Base-by-base conservation (phyloP, 2,329 filamentous ascomycete genomes). In the Diaporthe eres region DNA sequence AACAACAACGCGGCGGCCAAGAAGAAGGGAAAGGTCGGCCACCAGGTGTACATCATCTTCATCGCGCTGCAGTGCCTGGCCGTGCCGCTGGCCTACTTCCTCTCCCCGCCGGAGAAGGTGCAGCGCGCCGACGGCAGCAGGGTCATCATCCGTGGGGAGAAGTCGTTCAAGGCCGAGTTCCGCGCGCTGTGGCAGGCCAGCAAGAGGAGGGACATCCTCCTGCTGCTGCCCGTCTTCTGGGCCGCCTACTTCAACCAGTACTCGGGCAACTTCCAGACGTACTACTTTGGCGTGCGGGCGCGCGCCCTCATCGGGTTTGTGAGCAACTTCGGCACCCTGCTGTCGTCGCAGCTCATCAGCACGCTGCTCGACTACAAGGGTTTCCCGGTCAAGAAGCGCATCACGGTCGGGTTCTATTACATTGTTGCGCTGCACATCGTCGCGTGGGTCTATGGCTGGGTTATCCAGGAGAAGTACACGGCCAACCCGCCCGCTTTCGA, bases 31-130 rank as follows among this genome's bases (percentile, higher is more conserved):
- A 83, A 83, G 17, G 82, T 85, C 1, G 81, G 81, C 0, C 82
- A 81, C 25, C 79, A 84, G n/a, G 87, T 85, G 1, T 87, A 87
- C 74, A 83, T 87, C 47, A 84, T 83, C 22, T 87, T 88, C 75
- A 86, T 88, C 67, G 85, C 85, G 28, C 85, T 88, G 61, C 86
- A 87, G 79, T 87, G 85, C 72, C 81, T 88, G 0, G 86, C 85
- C 2, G 81, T 86, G 0, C 81, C 85, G 12, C 81, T 87, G 17
- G 86, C 83, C 0, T 78, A 87, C 3, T 81, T 86, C 17, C 82
- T 88, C 0, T 87, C 86, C 0, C 84, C 84, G 10, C 86, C 87
- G 0, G 82, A 85, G 31, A 87, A 87, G 65, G 85, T 88, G 2
- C 83, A 82, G 77, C 83, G 87, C 25, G 82, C 83, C 13, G 85